Evolutionary conservation across 345 rosid genomes (phyloP).

Genomic region (Nasturtium officinale): DNA sequence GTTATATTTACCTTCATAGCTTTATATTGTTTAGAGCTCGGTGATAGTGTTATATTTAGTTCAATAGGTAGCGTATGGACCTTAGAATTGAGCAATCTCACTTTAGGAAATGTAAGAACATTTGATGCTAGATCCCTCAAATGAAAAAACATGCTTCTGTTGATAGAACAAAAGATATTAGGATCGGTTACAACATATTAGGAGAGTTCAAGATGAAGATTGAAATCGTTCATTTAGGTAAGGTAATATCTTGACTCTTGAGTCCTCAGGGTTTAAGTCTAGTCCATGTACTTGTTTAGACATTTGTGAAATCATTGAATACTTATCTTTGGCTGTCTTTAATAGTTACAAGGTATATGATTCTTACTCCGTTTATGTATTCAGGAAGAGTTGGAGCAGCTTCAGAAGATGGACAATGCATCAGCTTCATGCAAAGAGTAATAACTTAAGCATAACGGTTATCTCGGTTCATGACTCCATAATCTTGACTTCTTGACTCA

Average conservation of each 20-base stretch:
- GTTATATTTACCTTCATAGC: not conserved
- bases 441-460: conserved; percentile 19
- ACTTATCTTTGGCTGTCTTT: not conserved
- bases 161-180: not conserved
- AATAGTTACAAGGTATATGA: not conserved
- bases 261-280: not conserved
- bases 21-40: not conserved
- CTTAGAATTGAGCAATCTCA: not conserved
- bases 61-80: not conserved
- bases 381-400: conserved; percentile 82
- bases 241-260: not conserved
- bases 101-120: not conserved
- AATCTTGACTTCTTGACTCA: not conserved
- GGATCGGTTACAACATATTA: not conserved
- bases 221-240: not conserved
- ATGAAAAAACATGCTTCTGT: not conserved
- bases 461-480: not conserved
- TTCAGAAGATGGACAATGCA: conserved; percentile 70
- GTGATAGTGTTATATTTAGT: not conserved
- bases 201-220: not conserved
- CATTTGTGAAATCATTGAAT: not conserved
- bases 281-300: conserved; percentile 7
- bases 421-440: conserved; percentile 80
- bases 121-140: not conserved
- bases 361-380: not conserved